These are phyloP conservation scores for Fagopyrum esculentum DNA, from an alignment of 148 eudicot genomes.

Conservation along the genomic window DNA sequence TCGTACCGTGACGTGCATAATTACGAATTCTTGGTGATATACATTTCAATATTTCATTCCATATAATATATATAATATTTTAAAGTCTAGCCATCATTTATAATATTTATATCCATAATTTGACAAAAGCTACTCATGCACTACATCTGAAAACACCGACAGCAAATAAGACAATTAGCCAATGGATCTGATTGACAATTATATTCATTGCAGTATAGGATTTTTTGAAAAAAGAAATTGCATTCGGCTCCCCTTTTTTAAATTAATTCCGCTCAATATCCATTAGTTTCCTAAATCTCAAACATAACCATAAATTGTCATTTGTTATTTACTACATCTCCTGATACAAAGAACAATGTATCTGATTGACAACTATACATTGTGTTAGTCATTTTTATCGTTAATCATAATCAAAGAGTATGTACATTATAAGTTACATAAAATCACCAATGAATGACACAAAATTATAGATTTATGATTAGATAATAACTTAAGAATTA, in stretches of 20 bases:
- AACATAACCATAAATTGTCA: neutral
- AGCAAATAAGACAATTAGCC: neutral
- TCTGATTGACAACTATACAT: no score
- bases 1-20: neutral
- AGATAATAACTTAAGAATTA: no score
- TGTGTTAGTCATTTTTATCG: no score
- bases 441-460: no score
- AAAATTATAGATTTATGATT: no score
- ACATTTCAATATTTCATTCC: no score
- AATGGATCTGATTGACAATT: neutral
- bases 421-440: no score
- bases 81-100: neutral
- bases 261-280: neutral
- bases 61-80: neutral
- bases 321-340: no score
- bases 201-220: neutral
- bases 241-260: neutral
- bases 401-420: no score
- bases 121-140: neutral
- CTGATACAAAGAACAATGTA: no score
- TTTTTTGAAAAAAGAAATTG: no score
- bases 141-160: neutral
- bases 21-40: neutral
- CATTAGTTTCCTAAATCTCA: neutral
- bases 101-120: neutral